Evolutionary conservation across 768 basidiomycete genomes (phyloP).

Genomic region (Pisolithus sp.): DNA sequence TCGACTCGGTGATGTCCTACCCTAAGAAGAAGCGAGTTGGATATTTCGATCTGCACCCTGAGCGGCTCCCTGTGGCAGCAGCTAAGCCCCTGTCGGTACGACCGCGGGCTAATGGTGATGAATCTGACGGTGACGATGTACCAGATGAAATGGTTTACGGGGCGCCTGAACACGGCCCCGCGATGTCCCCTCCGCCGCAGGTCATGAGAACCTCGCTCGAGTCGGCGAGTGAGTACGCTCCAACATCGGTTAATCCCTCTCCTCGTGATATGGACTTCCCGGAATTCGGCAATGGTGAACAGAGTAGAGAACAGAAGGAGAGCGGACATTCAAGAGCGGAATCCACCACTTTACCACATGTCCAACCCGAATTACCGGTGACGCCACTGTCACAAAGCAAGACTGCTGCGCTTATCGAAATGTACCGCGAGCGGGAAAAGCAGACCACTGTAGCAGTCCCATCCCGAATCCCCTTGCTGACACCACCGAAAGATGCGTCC

Average conservation of each 20-base stretch:
- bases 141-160: constrained; percentile 31
- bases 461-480: constrained; percentile 33
- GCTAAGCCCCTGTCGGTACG: constrained; percentile 13
- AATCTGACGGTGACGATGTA: constrained; percentile 31
- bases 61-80: constrained; percentile 41
- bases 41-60: constrained; percentile 78
- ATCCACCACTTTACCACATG: constrained; percentile 22
- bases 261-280: constrained; percentile 27
- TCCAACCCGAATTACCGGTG: constrained; percentile 9
- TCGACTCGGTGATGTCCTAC: constrained; percentile 34
- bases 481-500: constrained; percentile 11
- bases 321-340: constrained; percentile 21
- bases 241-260: constrained; percentile 21
- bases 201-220: constrained; percentile 28
- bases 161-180: constrained; percentile 14
- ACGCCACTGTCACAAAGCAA: constrained; percentile 41
- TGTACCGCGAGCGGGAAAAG: constrained; percentile 73
- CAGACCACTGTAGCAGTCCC: constrained; percentile 18
- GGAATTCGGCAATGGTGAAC: constrained; percentile 21
- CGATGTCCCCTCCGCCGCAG: constrained; percentile 12
- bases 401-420: constrained; percentile 75
- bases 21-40: constrained; percentile 40
- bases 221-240: constrained; percentile 28
- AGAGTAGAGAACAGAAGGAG: constrained; percentile 18
- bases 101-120: constrained; percentile 22